These are phyloP conservation scores for Diplodia corticola DNA, from an alignment of 2,329 filamentous ascomycete species.

Conservation along the genomic window DNA sequence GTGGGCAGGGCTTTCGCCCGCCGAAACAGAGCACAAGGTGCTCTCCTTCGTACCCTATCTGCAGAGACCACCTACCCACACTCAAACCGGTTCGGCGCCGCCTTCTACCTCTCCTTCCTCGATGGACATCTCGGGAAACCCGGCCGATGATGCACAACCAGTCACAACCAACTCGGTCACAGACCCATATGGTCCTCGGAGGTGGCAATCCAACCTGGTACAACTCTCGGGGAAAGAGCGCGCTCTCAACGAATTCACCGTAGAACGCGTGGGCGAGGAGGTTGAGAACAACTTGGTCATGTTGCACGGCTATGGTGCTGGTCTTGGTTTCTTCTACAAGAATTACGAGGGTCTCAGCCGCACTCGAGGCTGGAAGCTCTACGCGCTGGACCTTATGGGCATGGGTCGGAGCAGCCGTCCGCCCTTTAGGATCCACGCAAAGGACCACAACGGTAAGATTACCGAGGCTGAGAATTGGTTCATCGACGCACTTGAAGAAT, in stretches of 20 bases:
- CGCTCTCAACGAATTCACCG: constrained; percentile 87
- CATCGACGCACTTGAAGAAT: constrained; percentile 92
- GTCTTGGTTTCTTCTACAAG: constrained; percentile 96
- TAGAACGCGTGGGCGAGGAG: constrained; percentile 78
- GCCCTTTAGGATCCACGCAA: constrained; percentile 79
- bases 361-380: constrained; percentile 79
- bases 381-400: constrained; percentile 90
- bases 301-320: constrained; percentile 94
- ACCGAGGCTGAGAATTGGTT: constrained; percentile 94
- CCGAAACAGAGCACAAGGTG: constrained; percentile 82
- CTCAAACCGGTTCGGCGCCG: constrained; percentile 60
- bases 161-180: constrained; percentile 49
- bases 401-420: constrained; percentile 90
- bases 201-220: constrained; percentile 86
- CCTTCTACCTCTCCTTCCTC: constrained; percentile 45
- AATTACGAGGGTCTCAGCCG: constrained; percentile 90
- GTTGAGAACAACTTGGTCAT: constrained; percentile 88
- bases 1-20: constrained; percentile 85
- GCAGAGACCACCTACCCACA: constrained; percentile 67
- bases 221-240: constrained; percentile 81
- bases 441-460: constrained; percentile 77
- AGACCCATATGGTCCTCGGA: constrained; percentile 81
- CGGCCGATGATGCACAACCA: constrained; percentile 41
- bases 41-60: constrained; percentile 84
- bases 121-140: constrained; percentile 41